Evolutionary conservation across 257 asterid genomes (phyloP).

Genomic region (Henckelia pumila): DNA sequence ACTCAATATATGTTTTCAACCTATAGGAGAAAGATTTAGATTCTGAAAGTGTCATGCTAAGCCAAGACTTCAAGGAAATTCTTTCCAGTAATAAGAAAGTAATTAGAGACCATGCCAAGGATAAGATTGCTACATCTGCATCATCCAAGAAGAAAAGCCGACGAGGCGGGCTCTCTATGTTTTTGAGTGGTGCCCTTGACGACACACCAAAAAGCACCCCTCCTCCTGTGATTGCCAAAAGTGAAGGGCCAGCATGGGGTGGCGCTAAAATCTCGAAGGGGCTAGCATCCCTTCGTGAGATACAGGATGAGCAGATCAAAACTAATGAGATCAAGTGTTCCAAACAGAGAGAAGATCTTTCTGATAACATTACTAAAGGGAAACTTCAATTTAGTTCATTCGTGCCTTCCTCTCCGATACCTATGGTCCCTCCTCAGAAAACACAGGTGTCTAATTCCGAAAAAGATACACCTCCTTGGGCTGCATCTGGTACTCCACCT

Average conservation of each 20-base stretch:
- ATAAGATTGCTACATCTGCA: slow-evolving; percentile 34
- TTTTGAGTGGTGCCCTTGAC: slow-evolving; percentile 92
- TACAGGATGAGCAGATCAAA: slow-evolving; percentile 90
- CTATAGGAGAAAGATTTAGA: slow-evolving; percentile 49
- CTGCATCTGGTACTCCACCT: slow-evolving; percentile 82
- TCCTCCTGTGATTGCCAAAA: slow-evolving; percentile 50
- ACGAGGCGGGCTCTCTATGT: slow-evolving; percentile 95
- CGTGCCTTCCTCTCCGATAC: slow-evolving; percentile 60
- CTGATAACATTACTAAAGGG: slow-evolving; percentile 40
- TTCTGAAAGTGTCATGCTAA: slow-evolving; percentile 26
- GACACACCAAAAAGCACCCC: slow-evolving; percentile 56
- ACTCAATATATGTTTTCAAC: slow-evolving; percentile 9
- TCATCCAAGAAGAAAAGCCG: slow-evolving; percentile 76
- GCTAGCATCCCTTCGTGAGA: slow-evolving; percentile 72
- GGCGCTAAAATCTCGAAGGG: slow-evolving; percentile 63
- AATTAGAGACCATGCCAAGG: slow-evolving; percentile 26
- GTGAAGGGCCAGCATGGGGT: slow-evolving; percentile 97
- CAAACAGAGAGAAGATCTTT: slow-evolving; percentile 42
- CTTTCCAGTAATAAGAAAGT: slow-evolving; percentile 34
- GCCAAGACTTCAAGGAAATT: slow-evolving; percentile 34
- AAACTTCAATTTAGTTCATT: slow-evolving; percentile 59
- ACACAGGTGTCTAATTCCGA: slow-evolving; percentile 60
- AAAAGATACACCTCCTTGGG: slow-evolving; percentile 88
- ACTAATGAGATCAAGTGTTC: slow-evolving; percentile 35
- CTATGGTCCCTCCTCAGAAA: slow-evolving; percentile 46